Conservation (phyloP, 805 yeast species). For the Barnettozyma botsteinii region DNA sequence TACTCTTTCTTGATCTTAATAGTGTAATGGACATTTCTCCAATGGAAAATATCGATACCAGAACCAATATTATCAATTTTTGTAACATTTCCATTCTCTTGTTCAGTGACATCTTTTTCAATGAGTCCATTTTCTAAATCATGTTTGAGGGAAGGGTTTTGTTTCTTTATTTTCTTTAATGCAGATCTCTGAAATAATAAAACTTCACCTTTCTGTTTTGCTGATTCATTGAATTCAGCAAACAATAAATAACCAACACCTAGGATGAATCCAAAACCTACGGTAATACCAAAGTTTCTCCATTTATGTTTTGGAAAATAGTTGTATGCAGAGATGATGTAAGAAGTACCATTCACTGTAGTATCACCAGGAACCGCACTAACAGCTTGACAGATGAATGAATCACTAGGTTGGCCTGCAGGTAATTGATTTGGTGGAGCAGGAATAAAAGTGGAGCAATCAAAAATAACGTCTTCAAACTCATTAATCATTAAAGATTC, state of each 20-base stretch:
- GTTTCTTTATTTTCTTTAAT: conserved; percentile 41
- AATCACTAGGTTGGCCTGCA: conserved; percentile 22
- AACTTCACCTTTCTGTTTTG: conserved; percentile 68
- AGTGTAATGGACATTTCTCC: conserved; percentile 72
- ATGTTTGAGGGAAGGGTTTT: conserved; percentile 25
- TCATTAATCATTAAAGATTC: conserved; percentile 53
- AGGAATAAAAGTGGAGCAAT: conserved; percentile 46
- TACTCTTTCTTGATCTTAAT: conserved; percentile 56
- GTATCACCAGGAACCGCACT: conserved; percentile 50
- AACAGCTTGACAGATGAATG: conserved; percentile 47
- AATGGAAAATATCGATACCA: conserved; percentile 56
- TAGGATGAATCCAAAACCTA: conserved; percentile 52
- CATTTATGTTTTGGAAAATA: conserved; percentile 46
- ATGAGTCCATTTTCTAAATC: conserved; percentile 23
- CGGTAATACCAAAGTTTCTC: conserved; percentile 59
- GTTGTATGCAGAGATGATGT: conserved; percentile 36
- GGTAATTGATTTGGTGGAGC: conserved; percentile 3
- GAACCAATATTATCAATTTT: conserved; percentile 27
- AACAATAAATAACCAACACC: conserved; percentile 45
- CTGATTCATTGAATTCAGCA: conserved; percentile 54
- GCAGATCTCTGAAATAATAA: conserved; percentile 50
- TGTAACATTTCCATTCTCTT: conserved; percentile 12
- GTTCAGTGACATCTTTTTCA: conserved; percentile 25
- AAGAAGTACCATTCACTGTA: conserved; percentile 48
- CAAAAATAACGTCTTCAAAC: conserved; percentile 36